phyloP scores from a whole-genome alignment of 1,139 yeast genomes.

The Wickerhamomyces sp. region DNA sequence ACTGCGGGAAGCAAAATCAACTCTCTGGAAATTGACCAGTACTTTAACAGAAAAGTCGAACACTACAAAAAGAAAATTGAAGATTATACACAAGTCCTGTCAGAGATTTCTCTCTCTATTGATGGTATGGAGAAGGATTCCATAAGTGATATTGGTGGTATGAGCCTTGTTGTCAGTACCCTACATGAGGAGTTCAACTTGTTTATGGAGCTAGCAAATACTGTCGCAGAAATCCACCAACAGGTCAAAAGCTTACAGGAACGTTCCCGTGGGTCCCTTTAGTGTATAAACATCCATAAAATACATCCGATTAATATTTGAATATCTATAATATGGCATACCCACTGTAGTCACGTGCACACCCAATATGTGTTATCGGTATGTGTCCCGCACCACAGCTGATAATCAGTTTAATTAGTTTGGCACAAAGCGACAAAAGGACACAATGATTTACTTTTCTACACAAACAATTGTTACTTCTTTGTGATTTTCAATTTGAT shows the following conservation, averaged over 20 bases:
- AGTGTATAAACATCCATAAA: too few species aligned
- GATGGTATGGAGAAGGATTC: conserved; percentile 60
- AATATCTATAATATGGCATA: too few species aligned
- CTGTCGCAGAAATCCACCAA: conserved; percentile 85
- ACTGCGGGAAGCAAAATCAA: conserved; percentile 65
- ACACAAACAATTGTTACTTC: too few species aligned
- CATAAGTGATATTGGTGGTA: conserved; percentile 46
- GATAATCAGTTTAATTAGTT: too few species aligned
- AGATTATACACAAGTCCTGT: conserved; percentile 59
- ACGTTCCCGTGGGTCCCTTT: conserved; percentile 5
- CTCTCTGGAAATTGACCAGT: conserved; percentile 50
- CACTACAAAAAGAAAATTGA: conserved; percentile 54
- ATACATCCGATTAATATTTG: too few species aligned
- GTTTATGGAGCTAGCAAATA: conserved; percentile 88
- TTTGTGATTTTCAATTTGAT: too few species aligned
- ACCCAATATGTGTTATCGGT: too few species aligned
- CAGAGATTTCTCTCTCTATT: conserved; percentile 72
- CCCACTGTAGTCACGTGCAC: too few species aligned
- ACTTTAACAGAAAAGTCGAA: conserved; percentile 47
- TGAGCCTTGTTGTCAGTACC: conserved; percentile 57
- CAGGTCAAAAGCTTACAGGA: conserved; percentile 41
- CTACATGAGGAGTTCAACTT: conserved; percentile 77
- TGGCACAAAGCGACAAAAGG: too few species aligned
- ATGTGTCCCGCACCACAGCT: too few species aligned
- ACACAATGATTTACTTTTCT: too few species aligned